Conservation (phyloP, 1,284 basidiomycete species). For the Sphagnurus paluster region DNA sequence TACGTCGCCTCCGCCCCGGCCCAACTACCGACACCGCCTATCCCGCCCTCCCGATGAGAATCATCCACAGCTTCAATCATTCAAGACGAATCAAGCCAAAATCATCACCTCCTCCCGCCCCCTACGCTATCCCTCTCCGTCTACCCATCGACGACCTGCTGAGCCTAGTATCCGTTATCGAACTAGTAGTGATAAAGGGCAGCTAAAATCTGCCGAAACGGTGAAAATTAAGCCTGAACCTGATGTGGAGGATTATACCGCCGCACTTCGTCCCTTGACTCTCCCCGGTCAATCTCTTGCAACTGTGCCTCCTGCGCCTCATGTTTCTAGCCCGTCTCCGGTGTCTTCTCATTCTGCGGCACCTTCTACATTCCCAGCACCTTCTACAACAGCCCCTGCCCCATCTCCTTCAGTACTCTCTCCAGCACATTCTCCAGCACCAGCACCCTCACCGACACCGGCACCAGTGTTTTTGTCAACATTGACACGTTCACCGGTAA, state of each 20-base stretch:
- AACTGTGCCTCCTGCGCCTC: background rate
- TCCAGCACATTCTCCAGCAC: too few species aligned
- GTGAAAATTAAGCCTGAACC: slow-evolving; percentile 11
- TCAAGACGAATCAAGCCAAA: background rate
- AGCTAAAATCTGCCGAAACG: slow-evolving; percentile 1
- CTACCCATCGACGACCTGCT: background rate
- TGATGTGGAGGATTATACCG: slow-evolving; percentile 7
- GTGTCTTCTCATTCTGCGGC: too few species aligned
- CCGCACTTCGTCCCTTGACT: background rate
- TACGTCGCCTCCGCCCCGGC: background rate
- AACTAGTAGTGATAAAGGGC: background rate
- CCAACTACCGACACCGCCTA: slow-evolving; percentile 4
- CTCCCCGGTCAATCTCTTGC: background rate
- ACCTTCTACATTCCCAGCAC: too few species aligned
- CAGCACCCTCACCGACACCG: too few species aligned
- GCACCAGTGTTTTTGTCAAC: too few species aligned
- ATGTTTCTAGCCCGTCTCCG: too few species aligned
- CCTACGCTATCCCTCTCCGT: background rate
- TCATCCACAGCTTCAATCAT: background rate
- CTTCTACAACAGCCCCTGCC: too few species aligned
- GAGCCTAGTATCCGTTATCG: background rate
- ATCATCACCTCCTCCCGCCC: background rate
- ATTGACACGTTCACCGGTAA: too few species aligned
- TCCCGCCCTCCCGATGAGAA: slow-evolving; percentile 6
- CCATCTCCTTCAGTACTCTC: too few species aligned